Base-by-base conservation (phyloP, 2,329 filamentous ascomycete genomes). In the Claviceps cyperi region DNA sequence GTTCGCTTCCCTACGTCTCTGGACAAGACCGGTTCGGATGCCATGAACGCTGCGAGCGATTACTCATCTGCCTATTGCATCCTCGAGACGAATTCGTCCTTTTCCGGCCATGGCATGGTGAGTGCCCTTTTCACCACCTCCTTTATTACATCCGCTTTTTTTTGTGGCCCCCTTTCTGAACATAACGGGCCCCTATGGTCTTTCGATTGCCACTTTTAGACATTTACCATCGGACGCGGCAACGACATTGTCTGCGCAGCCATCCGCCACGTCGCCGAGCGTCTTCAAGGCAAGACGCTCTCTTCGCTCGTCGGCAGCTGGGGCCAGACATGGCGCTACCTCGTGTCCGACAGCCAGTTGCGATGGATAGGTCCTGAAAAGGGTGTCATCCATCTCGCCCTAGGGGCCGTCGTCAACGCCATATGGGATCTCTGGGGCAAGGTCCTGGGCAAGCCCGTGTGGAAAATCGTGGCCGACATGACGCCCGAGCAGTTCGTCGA, bases 351-450 rank as follows among this genome's bases (percentile, higher is more conserved):
- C 74, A 86, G 80, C 58, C 89, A 95, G 67, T 75, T 94, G 49
- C 85, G 89, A 51, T 95, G 90, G 89, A 92, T 95, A 62, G 89
- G 89, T 0, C 89, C 89, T 0, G 89, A 95, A 62, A 95, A 95
- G 69, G 89, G 89, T 52, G 89, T 95, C 43, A 94, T 94, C 58
- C 89, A 95, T 67, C 84, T 96, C 7, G 89, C 89, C 1, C 80
- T 95, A 11, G 88, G 86, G 32, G 86, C 88, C 43, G 84, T 94
- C 15, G 86, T 94, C 59, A 95, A 95, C 65, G 89, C 88, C 15
- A 75, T 94, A 59, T 95, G 89, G 89, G 89, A 95, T 66, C 78
- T 95, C n/a, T 94, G 89, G 89, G 88, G 86, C 50, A 94, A 94
- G 71, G 77, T 77, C 2, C 77, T 92, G 37, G 75, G 78, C 56